phyloP scores from a whole-genome alignment of 2,329 filamentous ascomycete species.

The Hypoxylon sp. region DNA sequence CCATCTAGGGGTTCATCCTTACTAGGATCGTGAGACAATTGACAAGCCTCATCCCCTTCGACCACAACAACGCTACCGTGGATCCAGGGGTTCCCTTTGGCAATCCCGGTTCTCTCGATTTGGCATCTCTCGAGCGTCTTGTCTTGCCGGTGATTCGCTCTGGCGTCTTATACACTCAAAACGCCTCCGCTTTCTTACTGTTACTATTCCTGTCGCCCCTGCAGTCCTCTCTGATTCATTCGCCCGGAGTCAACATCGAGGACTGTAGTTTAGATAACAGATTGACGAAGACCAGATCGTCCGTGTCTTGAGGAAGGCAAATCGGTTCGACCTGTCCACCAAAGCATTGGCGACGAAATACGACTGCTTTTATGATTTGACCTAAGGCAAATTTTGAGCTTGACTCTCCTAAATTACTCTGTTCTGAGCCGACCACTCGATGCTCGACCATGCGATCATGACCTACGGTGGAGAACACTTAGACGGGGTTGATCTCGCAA shows the following conservation, averaged over 20 bases:
- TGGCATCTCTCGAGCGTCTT: constrained; percentile 26
- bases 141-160: constrained; percentile 22
- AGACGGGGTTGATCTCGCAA: constrained; percentile 58
- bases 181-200: constrained; percentile 21
- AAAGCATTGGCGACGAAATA: constrained; percentile 5
- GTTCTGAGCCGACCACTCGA: constrained; percentile 19
- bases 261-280: constrained; percentile 19
- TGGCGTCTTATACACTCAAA: constrained; percentile 20
- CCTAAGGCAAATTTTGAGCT: not conserved
- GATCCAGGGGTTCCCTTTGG: constrained; percentile 44
- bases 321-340: constrained; percentile 5
- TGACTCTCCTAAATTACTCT: not conserved
- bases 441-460: constrained; percentile 56
- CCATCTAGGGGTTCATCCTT: constrained; percentile 33
- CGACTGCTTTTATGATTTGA: constrained; percentile 4
- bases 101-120: constrained; percentile 33
- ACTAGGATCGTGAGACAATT: constrained; percentile 53
- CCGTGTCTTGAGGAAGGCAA: constrained; percentile 4
- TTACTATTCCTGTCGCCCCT: constrained; percentile 40
- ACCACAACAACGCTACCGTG: constrained; percentile 38
- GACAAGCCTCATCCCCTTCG: constrained; percentile 39
- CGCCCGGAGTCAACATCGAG: constrained; percentile 17
- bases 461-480: constrained; percentile 57
- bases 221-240: constrained; percentile 30
- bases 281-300: constrained; percentile 23